A percentile compares a stretch with the other conserved stretches of the same genome.
These are phyloP conservation scores for Penicillium manginii DNA, from an alignment of 495 filamentous ascomycete genomes.

Conservation along the genomic window DNA sequence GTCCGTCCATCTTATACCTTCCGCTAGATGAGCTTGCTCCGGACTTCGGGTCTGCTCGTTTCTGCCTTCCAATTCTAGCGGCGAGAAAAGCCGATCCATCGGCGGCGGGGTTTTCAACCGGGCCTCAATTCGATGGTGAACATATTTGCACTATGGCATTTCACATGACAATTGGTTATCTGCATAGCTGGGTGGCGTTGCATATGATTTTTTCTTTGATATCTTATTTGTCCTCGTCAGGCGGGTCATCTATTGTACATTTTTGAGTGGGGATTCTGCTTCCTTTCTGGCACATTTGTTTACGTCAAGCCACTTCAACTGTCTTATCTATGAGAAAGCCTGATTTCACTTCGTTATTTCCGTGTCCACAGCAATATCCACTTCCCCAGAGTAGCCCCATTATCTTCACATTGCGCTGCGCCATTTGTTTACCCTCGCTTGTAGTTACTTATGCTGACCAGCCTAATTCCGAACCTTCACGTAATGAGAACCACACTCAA, in stretches of 20 bases:
- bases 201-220: slow-evolving; percentile 6
- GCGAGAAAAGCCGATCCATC: slow-evolving; percentile 1
- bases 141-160: slow-evolving; percentile 11
- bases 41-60: background rate
- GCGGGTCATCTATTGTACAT: slow-evolving; percentile 1
- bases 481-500: slow-evolving; percentile 16
- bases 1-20: slow-evolving; percentile 45
- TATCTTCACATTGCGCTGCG: background rate
- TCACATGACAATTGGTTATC: slow-evolving; percentile 15
- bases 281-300: background rate
- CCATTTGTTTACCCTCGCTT: slow-evolving; percentile 4
- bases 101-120: background rate
- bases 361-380: background rate
- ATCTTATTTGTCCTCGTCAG: slow-evolving; percentile 1
- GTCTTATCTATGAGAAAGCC: background rate
- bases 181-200: slow-evolving; percentile 33
- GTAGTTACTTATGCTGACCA: slow-evolving; percentile 3
- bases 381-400: slow-evolving; percentile 2
- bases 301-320: background rate
- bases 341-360: background rate
- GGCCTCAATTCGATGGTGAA: slow-evolving; percentile 13
- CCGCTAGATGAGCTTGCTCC: slow-evolving; percentile 28
- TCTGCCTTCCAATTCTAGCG: slow-evolving; percentile 7
- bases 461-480: slow-evolving; percentile 1
- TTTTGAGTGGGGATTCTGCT: background rate